Percentiles rank a stretch among this genome's conserved stretches.
Conservation (phyloP, 2,329 filamentous ascomycete genomes). For the Epichloe typhina region DNA sequence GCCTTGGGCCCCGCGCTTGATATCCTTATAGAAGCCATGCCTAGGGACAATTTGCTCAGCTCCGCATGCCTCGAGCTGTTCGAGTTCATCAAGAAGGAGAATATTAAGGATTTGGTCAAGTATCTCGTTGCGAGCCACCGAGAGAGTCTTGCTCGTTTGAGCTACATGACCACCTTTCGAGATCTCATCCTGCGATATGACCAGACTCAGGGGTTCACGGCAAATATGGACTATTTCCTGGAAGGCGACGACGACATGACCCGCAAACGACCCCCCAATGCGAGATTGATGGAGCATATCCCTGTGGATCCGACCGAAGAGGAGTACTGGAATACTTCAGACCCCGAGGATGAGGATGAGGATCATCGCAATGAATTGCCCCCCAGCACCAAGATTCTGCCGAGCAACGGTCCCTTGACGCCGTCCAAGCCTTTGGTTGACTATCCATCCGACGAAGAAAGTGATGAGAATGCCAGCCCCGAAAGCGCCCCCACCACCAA, state of each 20-base stretch:
- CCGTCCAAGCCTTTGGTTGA: slow-evolving; percentile 69
- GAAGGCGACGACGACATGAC: slow-evolving; percentile 52
- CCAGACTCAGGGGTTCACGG: slow-evolving; percentile 55
- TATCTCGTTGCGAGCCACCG: slow-evolving; percentile 78
- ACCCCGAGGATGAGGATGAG: slow-evolving; percentile 67
- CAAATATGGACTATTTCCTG: slow-evolving; percentile 56
- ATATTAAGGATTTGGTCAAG: slow-evolving; percentile 66
- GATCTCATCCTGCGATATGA: slow-evolving; percentile 67
- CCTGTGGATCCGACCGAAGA: slow-evolving; percentile 69
- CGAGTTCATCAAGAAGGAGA: slow-evolving; percentile 74
- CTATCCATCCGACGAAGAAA: slow-evolving; percentile 87
- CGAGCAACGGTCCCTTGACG: slow-evolving; percentile 48
- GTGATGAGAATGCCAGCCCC: slow-evolving; percentile 41
- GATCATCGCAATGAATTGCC: slow-evolving; percentile 15
- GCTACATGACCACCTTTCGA: slow-evolving; percentile 75
- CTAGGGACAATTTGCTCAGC: slow-evolving; percentile 83
- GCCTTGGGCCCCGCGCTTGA: slow-evolving; percentile 76
- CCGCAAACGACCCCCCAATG: slow-evolving; percentile 28
- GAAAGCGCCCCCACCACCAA: slow-evolving; percentile 23
- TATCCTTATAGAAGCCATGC: slow-evolving; percentile 73
- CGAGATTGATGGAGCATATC: slow-evolving; percentile 60
- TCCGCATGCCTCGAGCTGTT: slow-evolving; percentile 88
- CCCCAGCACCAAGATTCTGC: slow-evolving; percentile 17
- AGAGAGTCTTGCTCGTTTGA: slow-evolving; percentile 60
- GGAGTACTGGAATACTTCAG: slow-evolving; percentile 84